Evolutionary conservation across 495 filamentous ascomycete species (phyloP).

Genomic region (Cercophora newfieldiana): DNA sequence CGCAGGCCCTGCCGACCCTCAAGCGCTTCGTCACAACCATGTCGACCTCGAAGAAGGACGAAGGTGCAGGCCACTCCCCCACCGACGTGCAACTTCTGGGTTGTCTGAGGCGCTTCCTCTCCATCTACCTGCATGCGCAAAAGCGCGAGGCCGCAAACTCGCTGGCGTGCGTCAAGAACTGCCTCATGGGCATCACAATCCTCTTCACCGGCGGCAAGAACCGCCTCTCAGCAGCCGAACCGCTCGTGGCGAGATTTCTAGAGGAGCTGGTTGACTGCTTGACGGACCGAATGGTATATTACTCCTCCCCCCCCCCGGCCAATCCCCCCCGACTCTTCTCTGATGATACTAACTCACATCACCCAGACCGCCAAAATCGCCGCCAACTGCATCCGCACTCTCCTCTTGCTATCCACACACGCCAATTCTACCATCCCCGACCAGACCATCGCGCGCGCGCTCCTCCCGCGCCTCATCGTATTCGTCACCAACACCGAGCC

Average conservation of each 20-base stretch:
- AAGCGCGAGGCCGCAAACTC: slow-evolving; percentile 78
- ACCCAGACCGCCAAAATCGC: slow-evolving; percentile 78
- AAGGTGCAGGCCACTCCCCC: slow-evolving; percentile 36
- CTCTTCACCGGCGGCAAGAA: slow-evolving; percentile 78
- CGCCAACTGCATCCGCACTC: slow-evolving; percentile 79
- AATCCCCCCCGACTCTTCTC: no score
- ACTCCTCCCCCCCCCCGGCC: neutral
- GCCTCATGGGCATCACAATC: slow-evolving; percentile 82
- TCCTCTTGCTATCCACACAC: slow-evolving; percentile 57
- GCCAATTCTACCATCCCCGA: slow-evolving; percentile 59
- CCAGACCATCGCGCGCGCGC: slow-evolving; percentile 67
- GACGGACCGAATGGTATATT: slow-evolving; percentile 64
- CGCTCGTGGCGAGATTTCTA: slow-evolving; percentile 65
- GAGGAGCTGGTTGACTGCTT: slow-evolving; percentile 82
- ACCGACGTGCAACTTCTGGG: slow-evolving; percentile 60
- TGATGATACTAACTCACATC: slow-evolving; percentile 12
- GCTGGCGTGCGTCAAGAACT: slow-evolving; percentile 88
- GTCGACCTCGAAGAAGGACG: slow-evolving; percentile 45
- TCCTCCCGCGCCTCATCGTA: slow-evolving; percentile 72
- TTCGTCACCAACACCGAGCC: slow-evolving; percentile 68
- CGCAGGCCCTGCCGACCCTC: slow-evolving; percentile 87
- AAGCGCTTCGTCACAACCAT: slow-evolving; percentile 83
- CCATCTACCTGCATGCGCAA: slow-evolving; percentile 79
- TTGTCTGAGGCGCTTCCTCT: slow-evolving; percentile 74
- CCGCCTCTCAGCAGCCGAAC: slow-evolving; percentile 69